Base-by-base conservation (phyloP, 1,284 basidiomycete genomes). In the Pseudozyma sp. region DNA sequence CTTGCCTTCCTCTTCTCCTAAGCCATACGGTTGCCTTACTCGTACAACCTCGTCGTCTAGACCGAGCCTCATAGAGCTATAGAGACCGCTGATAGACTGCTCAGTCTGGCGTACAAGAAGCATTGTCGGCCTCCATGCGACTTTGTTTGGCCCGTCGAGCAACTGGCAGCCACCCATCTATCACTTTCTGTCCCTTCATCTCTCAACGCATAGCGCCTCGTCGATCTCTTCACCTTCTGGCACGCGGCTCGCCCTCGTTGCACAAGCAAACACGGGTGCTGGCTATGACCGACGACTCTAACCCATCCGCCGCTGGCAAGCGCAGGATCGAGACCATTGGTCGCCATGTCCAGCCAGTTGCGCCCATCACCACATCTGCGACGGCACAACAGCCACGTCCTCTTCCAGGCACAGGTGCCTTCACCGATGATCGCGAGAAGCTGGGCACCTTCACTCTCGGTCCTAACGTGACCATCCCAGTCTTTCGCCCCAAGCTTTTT, bases 371-470 rank as follows among this genome's bases (percentile, higher is more conserved):
- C 8, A 76, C 58, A 31, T 53, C 73, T 4, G 40, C 70, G 2
- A 34, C 44, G 5, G 35, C 64, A 9, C 45, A 67, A 36, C 53
- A 39, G 8, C 69, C 73, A 18, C 54, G 44, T 8, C 61, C 69
- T 12, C 38, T 63, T n/a, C 67, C 52, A 11, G 52, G 31, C 39
- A 31, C 58, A 14, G 51, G 36, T 4, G 57, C 59, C 9, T 63
- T 64, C 45, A 34, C 40, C 16, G 65, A 71, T 21, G 64, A 68
- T 40, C 62, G 69, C 31, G 68, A 76, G 13, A 65, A 59, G 39
- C 65, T 81, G 25, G 83, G 83, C 49, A 78, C 77, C 18, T 70
- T 85, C 42, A 77, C 74, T 3, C 69, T 85, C 10, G 83, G 83
- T 4, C 74, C 82, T 44, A 68, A 80, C 40, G 82, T 85, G 25